Conservation (phyloP, 2,329 filamentous ascomycete genomes). For the Didymella pinodella region DNA sequence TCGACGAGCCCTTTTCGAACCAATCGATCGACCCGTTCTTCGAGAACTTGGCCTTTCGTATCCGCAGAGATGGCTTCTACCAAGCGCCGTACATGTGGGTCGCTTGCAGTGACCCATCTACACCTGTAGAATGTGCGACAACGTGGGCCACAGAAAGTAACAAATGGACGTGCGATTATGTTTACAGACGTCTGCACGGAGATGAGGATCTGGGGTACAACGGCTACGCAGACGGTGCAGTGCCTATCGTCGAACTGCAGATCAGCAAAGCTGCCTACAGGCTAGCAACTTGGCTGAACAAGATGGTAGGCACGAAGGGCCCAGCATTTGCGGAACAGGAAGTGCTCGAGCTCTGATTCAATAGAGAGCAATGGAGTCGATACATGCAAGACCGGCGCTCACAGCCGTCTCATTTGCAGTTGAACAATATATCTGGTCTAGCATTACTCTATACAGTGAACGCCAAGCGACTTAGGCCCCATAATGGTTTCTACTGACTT, state of each 20-base stretch:
- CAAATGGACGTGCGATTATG: conserved; percentile 52
- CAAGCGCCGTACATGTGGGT: conserved; percentile 50
- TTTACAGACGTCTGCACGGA: conserved; percentile 45
- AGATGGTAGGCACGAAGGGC: conserved; percentile 35
- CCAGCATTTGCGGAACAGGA: conserved; percentile 21
- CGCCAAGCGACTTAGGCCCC: neutral
- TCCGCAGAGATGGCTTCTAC: conserved; percentile 47
- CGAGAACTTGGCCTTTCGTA: conserved; percentile 45
- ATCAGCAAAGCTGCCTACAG: conserved; percentile 53
- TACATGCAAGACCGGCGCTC: neutral
- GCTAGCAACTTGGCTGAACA: conserved; percentile 52
- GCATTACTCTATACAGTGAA: neutral
- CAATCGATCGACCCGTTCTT: conserved; percentile 50
- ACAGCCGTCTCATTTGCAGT: neutral
- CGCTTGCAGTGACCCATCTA: conserved; percentile 45
- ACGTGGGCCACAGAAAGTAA: conserved; percentile 52
- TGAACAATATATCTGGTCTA: neutral
- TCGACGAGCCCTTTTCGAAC: conserved; percentile 46
- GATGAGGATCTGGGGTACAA: conserved; percentile 46
- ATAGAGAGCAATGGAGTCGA: neutral
- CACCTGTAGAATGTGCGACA: conserved; percentile 45
- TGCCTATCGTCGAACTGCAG: conserved; percentile 53
- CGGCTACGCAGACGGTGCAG: conserved; percentile 51
- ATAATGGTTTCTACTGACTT: too few relatives aligned
- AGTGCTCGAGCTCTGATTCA: conserved; percentile 27